These are phyloP conservation scores for Amphichorda felina DNA, from an alignment of 2,329 filamentous ascomycete species.

Conservation along the genomic window DNA sequence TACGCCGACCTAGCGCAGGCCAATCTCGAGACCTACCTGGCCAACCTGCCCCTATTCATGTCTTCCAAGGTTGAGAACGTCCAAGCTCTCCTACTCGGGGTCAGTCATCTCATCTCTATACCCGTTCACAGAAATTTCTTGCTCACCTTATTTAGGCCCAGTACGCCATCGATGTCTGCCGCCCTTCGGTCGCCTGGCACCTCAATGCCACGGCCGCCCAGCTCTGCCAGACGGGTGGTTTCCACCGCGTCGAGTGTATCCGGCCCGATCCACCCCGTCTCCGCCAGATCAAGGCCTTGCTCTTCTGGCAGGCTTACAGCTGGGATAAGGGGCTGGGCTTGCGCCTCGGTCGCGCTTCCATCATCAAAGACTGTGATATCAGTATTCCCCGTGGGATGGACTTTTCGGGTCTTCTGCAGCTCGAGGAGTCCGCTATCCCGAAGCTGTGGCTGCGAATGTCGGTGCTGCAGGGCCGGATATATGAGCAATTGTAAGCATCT, in stretches of 20 bases:
- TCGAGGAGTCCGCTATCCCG: constrained; percentile 25
- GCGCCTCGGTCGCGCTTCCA: constrained; percentile 43
- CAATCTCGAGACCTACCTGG: constrained; percentile 37
- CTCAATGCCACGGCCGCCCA: constrained; percentile 45
- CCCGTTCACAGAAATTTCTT: not conserved
- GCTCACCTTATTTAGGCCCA: constrained; percentile 29
- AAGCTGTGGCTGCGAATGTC: constrained; percentile 42
- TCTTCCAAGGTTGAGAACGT: constrained; percentile 42
- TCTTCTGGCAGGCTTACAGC: constrained; percentile 41
- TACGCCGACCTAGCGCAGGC: constrained; percentile 28
- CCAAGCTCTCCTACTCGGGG: constrained; percentile 46
- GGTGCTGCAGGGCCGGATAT: constrained; percentile 45
- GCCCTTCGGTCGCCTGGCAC: constrained; percentile 53
- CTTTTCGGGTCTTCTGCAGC: constrained; percentile 25
- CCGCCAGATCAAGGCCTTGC: constrained; percentile 23
- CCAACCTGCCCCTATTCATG: constrained; percentile 42
- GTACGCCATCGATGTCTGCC: constrained; percentile 50
- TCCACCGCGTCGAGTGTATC: constrained; percentile 33
- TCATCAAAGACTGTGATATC: constrained; percentile 49
- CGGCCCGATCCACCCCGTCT: constrained; percentile 18
- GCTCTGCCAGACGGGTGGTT: constrained; percentile 50
- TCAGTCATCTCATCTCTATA: constrained; percentile 17
- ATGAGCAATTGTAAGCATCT: constrained; percentile 30
- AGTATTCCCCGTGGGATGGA: constrained; percentile 31
- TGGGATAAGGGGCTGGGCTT: constrained; percentile 47